Evolutionary conservation across 2,329 filamentous ascomycete genomes (phyloP).

Genomic region (Leptodontidium sp.): DNA sequence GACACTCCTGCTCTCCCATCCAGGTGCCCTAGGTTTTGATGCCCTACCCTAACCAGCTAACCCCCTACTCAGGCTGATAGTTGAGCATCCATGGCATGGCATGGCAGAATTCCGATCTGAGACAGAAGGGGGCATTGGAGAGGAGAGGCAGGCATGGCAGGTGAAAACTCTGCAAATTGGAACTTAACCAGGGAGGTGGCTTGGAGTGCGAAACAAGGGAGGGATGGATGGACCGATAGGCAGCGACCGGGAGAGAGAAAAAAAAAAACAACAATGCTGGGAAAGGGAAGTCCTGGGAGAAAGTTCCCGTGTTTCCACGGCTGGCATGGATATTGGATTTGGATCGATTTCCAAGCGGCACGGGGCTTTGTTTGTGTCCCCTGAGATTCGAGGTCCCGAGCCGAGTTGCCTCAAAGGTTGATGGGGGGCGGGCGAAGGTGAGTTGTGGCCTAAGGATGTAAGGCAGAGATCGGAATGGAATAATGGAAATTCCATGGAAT

Average conservation of each 20-base stretch:
- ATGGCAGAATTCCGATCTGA: constrained; percentile 5
- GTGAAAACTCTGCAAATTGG: constrained; percentile 42
- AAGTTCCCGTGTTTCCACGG: constrained; percentile 6
- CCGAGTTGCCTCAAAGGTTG: background rate
- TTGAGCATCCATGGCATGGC: background rate
- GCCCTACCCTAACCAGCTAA: background rate
- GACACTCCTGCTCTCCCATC: background rate
- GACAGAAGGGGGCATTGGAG: constrained; percentile 13
- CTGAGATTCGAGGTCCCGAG: constrained; percentile 3
- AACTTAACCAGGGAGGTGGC: constrained; percentile 27
- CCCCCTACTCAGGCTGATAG: constrained; percentile 16
- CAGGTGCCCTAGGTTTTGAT: constrained; percentile 13
- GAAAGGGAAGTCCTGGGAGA: background rate
- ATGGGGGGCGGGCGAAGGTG: no score
- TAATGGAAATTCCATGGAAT: background rate
- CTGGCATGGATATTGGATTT: background rate
- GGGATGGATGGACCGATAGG: constrained; percentile 22
- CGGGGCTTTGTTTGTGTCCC: background rate
- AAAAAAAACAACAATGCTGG: background rate
- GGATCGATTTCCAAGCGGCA: background rate
- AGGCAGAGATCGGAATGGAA: no score
- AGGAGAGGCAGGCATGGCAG: constrained; percentile 9
- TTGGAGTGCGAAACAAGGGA: constrained; percentile 25
- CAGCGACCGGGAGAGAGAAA: background rate
- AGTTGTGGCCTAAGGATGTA: background rate